phyloP scores from a whole-genome alignment of 2,329 filamentous ascomycete species.

The Coniochaeta ligniaria region DNA sequence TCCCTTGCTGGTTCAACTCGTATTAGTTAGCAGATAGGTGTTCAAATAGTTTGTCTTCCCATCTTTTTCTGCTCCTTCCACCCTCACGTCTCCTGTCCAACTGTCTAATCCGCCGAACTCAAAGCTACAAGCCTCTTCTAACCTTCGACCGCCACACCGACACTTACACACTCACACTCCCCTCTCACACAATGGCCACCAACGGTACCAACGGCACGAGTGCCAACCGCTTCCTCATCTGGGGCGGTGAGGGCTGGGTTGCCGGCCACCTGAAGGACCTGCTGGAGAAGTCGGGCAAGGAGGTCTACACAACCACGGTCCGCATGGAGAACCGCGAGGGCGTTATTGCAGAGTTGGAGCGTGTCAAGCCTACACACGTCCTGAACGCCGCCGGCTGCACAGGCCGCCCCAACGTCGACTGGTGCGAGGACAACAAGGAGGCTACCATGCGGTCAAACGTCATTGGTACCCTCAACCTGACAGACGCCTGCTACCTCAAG shows the following conservation, averaged over 20 bases:
- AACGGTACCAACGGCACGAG: constrained; percentile 16
- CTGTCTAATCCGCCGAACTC: not conserved
- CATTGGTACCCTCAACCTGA: constrained; percentile 56
- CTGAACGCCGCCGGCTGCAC: constrained; percentile 61
- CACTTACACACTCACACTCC: not conserved
- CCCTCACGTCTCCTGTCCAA: not conserved
- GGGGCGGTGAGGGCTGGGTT: constrained; percentile 58
- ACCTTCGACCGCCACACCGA: not conserved
- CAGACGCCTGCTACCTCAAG: constrained; percentile 51
- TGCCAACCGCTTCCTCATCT: constrained; percentile 50
- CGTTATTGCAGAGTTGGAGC: constrained; percentile 49
- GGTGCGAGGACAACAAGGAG: constrained; percentile 64
- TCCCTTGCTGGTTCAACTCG: not conserved
- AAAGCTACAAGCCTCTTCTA: too few species aligned
- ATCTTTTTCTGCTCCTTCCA: not conserved
- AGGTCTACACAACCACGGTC: constrained; percentile 51
- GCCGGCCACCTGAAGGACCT: constrained; percentile 53
- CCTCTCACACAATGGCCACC: constrained; percentile 16
- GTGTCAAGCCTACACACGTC: constrained; percentile 57
- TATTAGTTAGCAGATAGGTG: not conserved
- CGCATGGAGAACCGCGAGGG: constrained; percentile 58
- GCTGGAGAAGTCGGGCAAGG: constrained; percentile 52
- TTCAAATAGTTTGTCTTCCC: not conserved
- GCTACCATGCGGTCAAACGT: constrained; percentile 62
- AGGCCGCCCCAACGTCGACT: constrained; percentile 62